These are phyloP conservation scores for Aurantiochytrium sp. DNA, from an alignment of 108 stramenopile genomes.

Conservation along the genomic window DNA sequence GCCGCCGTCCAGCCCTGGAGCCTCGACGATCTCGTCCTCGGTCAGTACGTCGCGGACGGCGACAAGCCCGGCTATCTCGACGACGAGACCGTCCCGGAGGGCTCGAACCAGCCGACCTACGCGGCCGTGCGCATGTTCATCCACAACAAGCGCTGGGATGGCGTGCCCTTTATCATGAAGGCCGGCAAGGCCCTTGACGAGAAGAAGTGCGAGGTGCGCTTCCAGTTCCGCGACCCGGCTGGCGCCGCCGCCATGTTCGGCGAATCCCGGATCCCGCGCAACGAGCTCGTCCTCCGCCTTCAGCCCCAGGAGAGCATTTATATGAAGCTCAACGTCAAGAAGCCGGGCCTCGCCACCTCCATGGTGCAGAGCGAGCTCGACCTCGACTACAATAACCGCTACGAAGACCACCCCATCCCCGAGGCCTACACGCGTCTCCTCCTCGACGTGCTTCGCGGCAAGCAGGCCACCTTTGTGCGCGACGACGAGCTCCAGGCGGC, in stretches of 20 bases:
- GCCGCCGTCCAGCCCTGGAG: slow-evolving; percentile 69
- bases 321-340: slow-evolving; percentile 59
- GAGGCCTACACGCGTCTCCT: slow-evolving; percentile 95
- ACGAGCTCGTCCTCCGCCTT: slow-evolving; percentile 89
- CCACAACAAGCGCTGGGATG: slow-evolving; percentile 89
- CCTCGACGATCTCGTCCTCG: slow-evolving; percentile 77
- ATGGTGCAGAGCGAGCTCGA: slow-evolving; percentile 50
- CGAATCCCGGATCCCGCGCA: slow-evolving; percentile 62
- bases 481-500: slow-evolving; percentile 85
- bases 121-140: slow-evolving; percentile 73
- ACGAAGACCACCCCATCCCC: slow-evolving; percentile 58
- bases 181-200: slow-evolving; percentile 94
- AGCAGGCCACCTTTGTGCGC: slow-evolving; percentile 84
- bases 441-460: slow-evolving; percentile 81
- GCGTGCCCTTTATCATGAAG: slow-evolving; percentile 93
- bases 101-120: slow-evolving; percentile 85
- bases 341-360: slow-evolving; percentile 45
- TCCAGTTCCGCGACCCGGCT: slow-evolving; percentile 80
- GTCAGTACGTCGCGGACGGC: slow-evolving; percentile 87
- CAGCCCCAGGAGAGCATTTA: slow-evolving; percentile 87
- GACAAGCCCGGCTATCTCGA: slow-evolving; percentile 73
- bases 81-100: slow-evolving; percentile 63
- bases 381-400: slow-evolving; percentile 47
- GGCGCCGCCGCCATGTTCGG: slow-evolving; percentile 62
- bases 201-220: slow-evolving; percentile 87